Percentiles rank a stretch among this genome's conserved stretches.
Evolutionary conservation across 1,139 yeast genomes (phyloP).

Genomic region (Taphrina deformans): DNA sequence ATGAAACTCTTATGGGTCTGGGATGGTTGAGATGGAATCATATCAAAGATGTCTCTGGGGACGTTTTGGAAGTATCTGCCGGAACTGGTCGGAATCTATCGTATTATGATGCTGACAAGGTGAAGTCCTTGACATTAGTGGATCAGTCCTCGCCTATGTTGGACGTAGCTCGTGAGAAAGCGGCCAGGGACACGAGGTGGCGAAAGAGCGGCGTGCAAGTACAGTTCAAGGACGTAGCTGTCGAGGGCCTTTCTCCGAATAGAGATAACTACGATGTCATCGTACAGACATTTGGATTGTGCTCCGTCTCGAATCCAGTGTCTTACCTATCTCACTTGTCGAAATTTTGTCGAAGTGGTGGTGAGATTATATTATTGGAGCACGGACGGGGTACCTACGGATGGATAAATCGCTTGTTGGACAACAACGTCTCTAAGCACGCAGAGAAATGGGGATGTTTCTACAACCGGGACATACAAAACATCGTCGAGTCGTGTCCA

Average conservation of each 20-base stretch:
- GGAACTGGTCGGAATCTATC: conserved; percentile 94
- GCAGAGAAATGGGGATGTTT: conserved; percentile 94
- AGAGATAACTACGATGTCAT: conserved; percentile 74
- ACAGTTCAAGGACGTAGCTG: conserved; percentile 82
- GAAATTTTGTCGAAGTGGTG: conserved; percentile 66
- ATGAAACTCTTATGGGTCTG: conserved; percentile 78
- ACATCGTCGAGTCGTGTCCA: conserved; percentile 67
- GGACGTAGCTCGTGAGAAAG: conserved; percentile 74
- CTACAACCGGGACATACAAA: conserved; percentile 93
- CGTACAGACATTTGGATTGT: conserved; percentile 88
- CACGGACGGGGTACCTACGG: conserved; percentile 87
- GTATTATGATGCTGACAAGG: conserved; percentile 60
- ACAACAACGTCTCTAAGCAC: conserved; percentile 77
- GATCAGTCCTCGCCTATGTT: conserved; percentile 87
- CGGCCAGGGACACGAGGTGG: conserved; percentile 46
- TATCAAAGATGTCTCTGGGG: conserved; percentile 57
- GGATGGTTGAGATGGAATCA: conserved; percentile 82
- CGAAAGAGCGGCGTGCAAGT: conserved; percentile 54
- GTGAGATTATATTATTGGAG: conserved; percentile 85
- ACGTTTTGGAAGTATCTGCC: conserved; percentile 85
- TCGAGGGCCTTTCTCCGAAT: conserved; percentile 69
- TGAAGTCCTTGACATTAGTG: conserved; percentile 75
- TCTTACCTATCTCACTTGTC: conserved; percentile 74
- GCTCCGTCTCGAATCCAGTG: conserved; percentile 94
- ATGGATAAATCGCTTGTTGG: conserved; percentile 75